A percentile compares a stretch with the other conserved stretches of the same genome.
Conservation (phyloP, 2,329 filamentous ascomycete genomes). For the Biscogniauxia sp. region DNA sequence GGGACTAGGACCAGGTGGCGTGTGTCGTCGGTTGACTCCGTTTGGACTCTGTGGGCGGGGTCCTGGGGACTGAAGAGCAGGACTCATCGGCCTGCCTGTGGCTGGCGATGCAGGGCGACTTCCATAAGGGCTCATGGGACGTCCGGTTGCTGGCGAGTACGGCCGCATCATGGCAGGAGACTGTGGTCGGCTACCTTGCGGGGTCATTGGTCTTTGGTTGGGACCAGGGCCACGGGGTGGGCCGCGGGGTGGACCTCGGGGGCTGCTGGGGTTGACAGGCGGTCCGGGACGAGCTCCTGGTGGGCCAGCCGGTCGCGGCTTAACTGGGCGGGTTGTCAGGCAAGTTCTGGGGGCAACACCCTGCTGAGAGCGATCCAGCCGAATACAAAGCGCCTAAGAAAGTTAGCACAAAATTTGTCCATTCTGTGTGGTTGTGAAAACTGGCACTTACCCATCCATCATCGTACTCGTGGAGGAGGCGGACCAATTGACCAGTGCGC, state of each 20-base stretch:
- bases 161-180: constrained; percentile 34
- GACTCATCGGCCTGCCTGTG: constrained; percentile 18
- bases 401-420: constrained; percentile 25
- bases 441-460: constrained; percentile 83
- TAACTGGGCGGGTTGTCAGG: constrained; percentile 86
- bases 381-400: constrained; percentile 78
- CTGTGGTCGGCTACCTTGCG: constrained; percentile 31
- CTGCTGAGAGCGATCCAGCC: constrained; percentile 85
- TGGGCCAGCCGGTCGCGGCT: constrained; percentile 65
- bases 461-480: constrained; percentile 92
- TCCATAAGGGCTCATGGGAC: constrained; percentile 26
- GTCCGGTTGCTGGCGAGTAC: constrained; percentile 34
- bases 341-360: constrained; percentile 93
- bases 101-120: constrained; percentile 24
- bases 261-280: constrained; percentile 47
- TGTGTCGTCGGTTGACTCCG: constrained; percentile 40
- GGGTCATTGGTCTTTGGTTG: constrained; percentile 40
- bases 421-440: not conserved
- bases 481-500: constrained; percentile 76
- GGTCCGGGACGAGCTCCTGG: constrained; percentile 46
- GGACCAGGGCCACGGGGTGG: constrained; percentile 34
- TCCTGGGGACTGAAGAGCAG: constrained; percentile 44
- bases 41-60: constrained; percentile 42
- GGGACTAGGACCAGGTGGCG: constrained; percentile 44
- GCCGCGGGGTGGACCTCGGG: constrained; percentile 23